Percentiles rank a stretch among this genome's conserved stretches.
Conservation (phyloP, 768 basidiomycete species). For the Calocybe gangraenosa region DNA sequence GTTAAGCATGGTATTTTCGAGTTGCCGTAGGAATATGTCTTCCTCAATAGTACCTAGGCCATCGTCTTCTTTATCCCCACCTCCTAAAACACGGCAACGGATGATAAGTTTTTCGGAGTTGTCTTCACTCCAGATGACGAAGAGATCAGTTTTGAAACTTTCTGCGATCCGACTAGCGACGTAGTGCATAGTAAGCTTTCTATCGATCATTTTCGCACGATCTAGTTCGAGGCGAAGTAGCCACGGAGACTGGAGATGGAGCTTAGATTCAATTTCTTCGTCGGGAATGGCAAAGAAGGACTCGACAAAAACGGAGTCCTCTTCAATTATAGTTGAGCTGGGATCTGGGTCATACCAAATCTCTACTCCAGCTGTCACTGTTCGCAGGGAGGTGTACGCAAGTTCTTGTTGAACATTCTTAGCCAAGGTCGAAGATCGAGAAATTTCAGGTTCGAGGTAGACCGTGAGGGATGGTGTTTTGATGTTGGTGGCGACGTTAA, state of each 20-base stretch:
- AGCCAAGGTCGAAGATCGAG: conserved; percentile 56
- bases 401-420: conserved; percentile 92
- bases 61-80: conserved; percentile 83
- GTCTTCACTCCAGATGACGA: conserved; percentile 99
- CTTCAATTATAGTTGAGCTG: conserved; percentile 89
- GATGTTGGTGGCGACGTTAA: conserved; percentile 98
- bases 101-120: conserved; percentile 97
- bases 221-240: conserved; percentile 95
- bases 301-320: conserved; percentile 93
- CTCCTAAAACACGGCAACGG: conserved; percentile 89
- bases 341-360: conserved; percentile 98
- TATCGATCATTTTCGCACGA: conserved; percentile 96
- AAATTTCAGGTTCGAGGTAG: conserved; percentile 73
- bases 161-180: conserved; percentile 92
- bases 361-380: conserved; percentile 92
- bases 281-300: conserved; percentile 99
- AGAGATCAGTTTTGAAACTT: conserved; percentile 92
- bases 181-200: conserved; percentile 91
- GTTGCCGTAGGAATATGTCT: conserved; percentile 92
- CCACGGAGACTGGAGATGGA: conserved; percentile 95
- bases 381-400: conserved; percentile 89
- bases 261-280: conserved; percentile 87
- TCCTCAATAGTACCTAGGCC: conserved; percentile 75
- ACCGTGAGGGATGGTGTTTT: conserved; percentile 97
- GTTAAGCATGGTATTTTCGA: conserved; percentile 96